A percentile compares a stretch with the other conserved stretches of the same genome.
These are phyloP conservation scores for Apiospora hydei DNA, from an alignment of 2,329 filamentous ascomycete genomes.

Conservation along the genomic window DNA sequence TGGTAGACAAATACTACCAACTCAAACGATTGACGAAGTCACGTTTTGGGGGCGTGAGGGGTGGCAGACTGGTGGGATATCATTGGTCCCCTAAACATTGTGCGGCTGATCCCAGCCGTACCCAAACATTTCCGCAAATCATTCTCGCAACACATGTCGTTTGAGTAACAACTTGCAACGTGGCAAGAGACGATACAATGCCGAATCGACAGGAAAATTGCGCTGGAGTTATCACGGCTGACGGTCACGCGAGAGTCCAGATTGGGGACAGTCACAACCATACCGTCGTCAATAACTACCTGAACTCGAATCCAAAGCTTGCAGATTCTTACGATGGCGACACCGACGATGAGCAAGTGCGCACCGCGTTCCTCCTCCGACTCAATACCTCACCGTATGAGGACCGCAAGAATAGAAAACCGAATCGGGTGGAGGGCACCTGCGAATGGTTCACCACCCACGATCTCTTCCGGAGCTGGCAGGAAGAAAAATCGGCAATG, in stretches of 20 bases:
- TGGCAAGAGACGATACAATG: neutral
- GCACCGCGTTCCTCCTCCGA: neutral
- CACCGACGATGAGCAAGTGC: neutral
- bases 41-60: neutral
- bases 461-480: conserved; percentile 31
- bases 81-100: neutral
- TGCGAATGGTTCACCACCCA: conserved; percentile 33
- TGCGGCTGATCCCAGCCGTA: neutral
- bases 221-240: neutral
- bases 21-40: neutral
- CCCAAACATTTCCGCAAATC: neutral
- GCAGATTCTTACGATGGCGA: neutral
- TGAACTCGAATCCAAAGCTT: neutral
- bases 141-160: neutral
- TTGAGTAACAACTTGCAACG: neutral
- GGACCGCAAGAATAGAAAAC: conserved; percentile 32
- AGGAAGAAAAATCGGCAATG: conserved; percentile 31
- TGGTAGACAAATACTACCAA: neutral
- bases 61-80: neutral
- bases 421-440: conserved; percentile 27
- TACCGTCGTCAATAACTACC: neutral
- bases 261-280: conserved; percentile 7
- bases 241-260: conserved; percentile 11
- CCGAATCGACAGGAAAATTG: neutral
- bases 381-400: conserved; percentile 25